Evolutionary conservation across 257 asterid species (phyloP), one percentile per base, ranked within the genome.

Genomic region (Nicotiana undulata): DNA sequence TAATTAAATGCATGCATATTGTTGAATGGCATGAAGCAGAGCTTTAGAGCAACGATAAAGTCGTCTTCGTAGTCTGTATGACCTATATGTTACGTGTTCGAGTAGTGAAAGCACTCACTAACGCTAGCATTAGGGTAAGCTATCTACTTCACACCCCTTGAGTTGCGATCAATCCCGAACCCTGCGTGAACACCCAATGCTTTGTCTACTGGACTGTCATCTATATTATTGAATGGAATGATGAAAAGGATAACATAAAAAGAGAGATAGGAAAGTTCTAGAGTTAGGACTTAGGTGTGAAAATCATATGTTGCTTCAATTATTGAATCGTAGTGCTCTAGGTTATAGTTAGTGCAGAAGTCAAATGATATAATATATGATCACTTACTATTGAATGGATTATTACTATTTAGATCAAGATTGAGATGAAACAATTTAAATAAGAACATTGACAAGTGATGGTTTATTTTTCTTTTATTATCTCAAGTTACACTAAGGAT

Each of bases 321-420:
- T 49, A 3, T 29, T 46, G 22, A 55, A 24, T 7, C n/a, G 61
- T 44, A 44, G 34, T 72, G 55, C 44, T 49, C 44, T 46, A 24
- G 61, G 78, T 49, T 46, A 13, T 15, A 26, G 1, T 74, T 74
- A 49, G 79, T 74, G 79, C 79, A 74, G 40, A 74, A 49, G 79
- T 74, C 79, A 74, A 74, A 74, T 26, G 16, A 16, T 74, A 49
- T 74, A 74, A 46, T 74, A 16, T 49, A 70, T 70, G 59, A 11
- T 44, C 59, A 22, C 24, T 44, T 74, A 44, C 16, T 49, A 74
- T 24, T 6, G 63, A 72, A 74, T 49, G 44, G 26, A 49, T 13
- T 24, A 46, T 46, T 28, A 2, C 79, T 49, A 15, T 74, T 49
- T 74, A 49, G 40, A 49, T 26, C 24, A 24, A 24, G 4, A 40